Conservation (phyloP, 306 rosid genomes). For the Pachyrhizus erosus region DNA sequence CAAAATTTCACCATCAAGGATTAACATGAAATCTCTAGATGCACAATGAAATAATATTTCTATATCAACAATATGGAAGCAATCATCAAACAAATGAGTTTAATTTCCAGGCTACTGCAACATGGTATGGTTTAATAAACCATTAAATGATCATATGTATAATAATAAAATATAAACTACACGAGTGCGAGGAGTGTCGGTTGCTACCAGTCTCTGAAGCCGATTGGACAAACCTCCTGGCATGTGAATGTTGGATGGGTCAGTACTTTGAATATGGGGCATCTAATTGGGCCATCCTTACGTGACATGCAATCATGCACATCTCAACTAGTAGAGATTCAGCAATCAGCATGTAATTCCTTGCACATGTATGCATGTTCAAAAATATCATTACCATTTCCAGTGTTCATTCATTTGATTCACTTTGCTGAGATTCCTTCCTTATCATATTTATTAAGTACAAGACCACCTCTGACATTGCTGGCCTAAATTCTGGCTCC, state of each 20-base stretch:
- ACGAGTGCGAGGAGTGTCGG: slow-evolving; percentile 31
- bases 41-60: slow-evolving; percentile 34
- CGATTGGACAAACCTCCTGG: slow-evolving; percentile 31
- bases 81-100: slow-evolving; percentile 47
- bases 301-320: slow-evolving; percentile 22
- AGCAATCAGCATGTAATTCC: slow-evolving; percentile 37
- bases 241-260: slow-evolving; percentile 40
- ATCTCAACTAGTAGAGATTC: slow-evolving; percentile 34
- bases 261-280: slow-evolving; percentile 24
- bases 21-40: slow-evolving; percentile 36
- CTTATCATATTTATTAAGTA: slow-evolving; percentile 80
- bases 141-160: slow-evolving; percentile 33
- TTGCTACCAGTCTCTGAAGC: slow-evolving; percentile 38
- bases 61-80: slow-evolving; percentile 45
- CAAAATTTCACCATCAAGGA: slow-evolving; percentile 13
- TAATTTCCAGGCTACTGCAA: slow-evolving; percentile 39
- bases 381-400: slow-evolving; percentile 43
- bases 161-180: slow-evolving; percentile 25
- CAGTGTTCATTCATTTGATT: slow-evolving; percentile 60
- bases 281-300: slow-evolving; percentile 26
- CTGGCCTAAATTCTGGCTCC: slow-evolving; percentile 91
- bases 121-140: slow-evolving; percentile 43
- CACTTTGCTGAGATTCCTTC: slow-evolving; percentile 64
- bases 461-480: slow-evolving; percentile 89
- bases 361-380: slow-evolving; percentile 39